Evolutionary conservation across 2,329 filamentous ascomycete genomes (phyloP).

Genomic region (Ploettnerulaceae sp.): DNA sequence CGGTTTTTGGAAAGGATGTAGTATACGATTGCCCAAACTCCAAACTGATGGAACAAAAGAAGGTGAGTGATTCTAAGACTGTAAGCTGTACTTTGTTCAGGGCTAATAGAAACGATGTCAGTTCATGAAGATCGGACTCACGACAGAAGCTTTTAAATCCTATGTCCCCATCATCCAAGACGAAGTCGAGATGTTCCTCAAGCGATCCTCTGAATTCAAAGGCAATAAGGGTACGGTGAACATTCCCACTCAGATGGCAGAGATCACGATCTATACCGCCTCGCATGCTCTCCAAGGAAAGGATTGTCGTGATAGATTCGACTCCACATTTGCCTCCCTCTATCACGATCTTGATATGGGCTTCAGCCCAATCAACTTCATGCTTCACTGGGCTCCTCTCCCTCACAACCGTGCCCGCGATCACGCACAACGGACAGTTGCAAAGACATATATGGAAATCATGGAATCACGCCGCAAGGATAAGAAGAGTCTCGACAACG

Average conservation of each 20-base stretch:
- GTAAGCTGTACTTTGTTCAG: background rate
- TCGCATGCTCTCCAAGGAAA: constrained; percentile 80
- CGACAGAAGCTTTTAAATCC: constrained; percentile 64
- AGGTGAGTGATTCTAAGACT: constrained; percentile 47
- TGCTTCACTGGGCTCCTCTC: constrained; percentile 80
- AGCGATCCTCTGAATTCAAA: constrained; percentile 62
- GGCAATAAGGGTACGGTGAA: constrained; percentile 63
- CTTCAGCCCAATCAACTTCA: constrained; percentile 85
- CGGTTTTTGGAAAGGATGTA: constrained; percentile 76
- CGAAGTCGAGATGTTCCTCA: constrained; percentile 71
- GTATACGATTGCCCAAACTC: constrained; percentile 88
- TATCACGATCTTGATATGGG: constrained; percentile 91
- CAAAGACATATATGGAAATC: constrained; percentile 76
- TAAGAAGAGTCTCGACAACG: constrained; percentile 45
- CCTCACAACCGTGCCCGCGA: constrained; percentile 85
- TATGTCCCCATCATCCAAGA: constrained; percentile 75
- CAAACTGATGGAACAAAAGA: constrained; percentile 95
- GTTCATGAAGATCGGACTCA: constrained; percentile 81
- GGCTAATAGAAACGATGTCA: constrained; percentile 27
- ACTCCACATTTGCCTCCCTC: constrained; percentile 72
- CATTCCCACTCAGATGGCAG: constrained; percentile 70
- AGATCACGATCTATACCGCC: constrained; percentile 87
- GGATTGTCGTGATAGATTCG: constrained; percentile 75
- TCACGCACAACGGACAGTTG: constrained; percentile 72
- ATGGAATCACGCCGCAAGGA: constrained; percentile 60